These are phyloP conservation scores for Schoenoplectus triqueter DNA, from an alignment of 202 grass and related monocot genomes.

Conservation along the genomic window DNA sequence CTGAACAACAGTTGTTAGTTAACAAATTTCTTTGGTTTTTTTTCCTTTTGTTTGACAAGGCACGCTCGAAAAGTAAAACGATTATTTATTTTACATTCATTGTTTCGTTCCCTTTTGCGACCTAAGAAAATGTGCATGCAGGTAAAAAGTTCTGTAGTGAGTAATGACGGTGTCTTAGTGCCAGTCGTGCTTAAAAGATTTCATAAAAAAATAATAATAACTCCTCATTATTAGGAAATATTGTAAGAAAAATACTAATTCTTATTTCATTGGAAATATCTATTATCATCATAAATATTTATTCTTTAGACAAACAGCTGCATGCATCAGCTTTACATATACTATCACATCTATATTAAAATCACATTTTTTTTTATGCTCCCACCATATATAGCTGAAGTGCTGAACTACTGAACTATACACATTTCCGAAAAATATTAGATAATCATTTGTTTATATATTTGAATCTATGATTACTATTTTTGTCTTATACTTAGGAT, in stretches of 20 bases:
- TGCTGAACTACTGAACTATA: background rate
- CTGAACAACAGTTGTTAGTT: slow-evolving; percentile 11
- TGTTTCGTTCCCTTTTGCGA: background rate
- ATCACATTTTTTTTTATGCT: background rate
- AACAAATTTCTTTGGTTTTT: slow-evolving; percentile 10
- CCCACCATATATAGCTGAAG: background rate
- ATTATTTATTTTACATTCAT: slow-evolving; percentile 28
- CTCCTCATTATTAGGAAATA: background rate
- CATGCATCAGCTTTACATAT: background rate
- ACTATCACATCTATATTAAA: background rate
- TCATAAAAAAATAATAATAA: background rate
- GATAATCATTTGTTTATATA: background rate
- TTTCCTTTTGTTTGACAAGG: background rate
- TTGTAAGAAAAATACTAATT: background rate
- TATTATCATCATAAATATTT: background rate
- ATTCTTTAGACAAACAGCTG: background rate
- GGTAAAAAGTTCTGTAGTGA: background rate
- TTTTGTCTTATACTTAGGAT: background rate
- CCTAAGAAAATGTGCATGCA: slow-evolving; percentile 23
- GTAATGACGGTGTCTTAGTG: slow-evolving; percentile 7
- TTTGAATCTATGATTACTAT: slow-evolving; percentile 2
- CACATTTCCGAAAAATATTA: background rate
- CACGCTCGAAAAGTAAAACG: slow-evolving; percentile 37
- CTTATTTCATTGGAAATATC: background rate
- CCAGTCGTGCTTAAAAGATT: background rate